A percentile compares a stretch with the other conserved stretches of the same genome.
These are phyloP conservation scores for Penicillium brevicompactum DNA, from an alignment of 2,329 filamentous ascomycete species.

Conservation along the genomic window DNA sequence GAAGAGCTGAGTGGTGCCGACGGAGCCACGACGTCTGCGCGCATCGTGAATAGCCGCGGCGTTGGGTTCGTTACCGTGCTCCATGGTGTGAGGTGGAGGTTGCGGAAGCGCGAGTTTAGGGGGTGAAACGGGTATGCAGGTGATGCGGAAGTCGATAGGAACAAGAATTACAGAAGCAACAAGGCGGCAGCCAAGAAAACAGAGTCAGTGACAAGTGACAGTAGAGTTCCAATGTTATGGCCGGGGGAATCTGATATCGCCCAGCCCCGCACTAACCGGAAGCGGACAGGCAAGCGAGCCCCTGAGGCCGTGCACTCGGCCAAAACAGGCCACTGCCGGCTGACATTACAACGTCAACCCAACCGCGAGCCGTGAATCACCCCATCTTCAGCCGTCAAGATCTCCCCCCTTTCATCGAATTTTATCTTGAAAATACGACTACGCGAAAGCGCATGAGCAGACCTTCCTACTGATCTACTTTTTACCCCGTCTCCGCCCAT, in stretches of 20 bases:
- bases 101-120: neutral
- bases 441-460: constrained; percentile 56
- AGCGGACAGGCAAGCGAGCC: constrained; percentile 44
- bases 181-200: neutral
- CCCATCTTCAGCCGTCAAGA: constrained; percentile 26
- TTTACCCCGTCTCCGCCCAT: constrained; percentile 58
- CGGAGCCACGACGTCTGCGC: constrained; percentile 44
- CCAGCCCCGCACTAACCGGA: constrained; percentile 46
- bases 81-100: constrained; percentile 28
- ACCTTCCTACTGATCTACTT: constrained; percentile 66
- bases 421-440: constrained; percentile 59
- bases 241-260: constrained; percentile 44
- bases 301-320: constrained; percentile 45
- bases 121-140: neutral
- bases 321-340: constrained; percentile 44
- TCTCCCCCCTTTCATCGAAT: constrained; percentile 50
- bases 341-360: constrained; percentile 50
- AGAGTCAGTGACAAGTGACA: constrained; percentile 8
- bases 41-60: constrained; percentile 49
- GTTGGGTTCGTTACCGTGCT: constrained; percentile 40
- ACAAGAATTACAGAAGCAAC: neutral
- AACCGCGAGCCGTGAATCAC: constrained; percentile 33
- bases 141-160: neutral
- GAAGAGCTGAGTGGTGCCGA: constrained; percentile 68
- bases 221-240: constrained; percentile 6